These are phyloP conservation scores for Zygnema circumcarinatum DNA, from an alignment of 139 green algal species.

Conservation along the genomic window DNA sequence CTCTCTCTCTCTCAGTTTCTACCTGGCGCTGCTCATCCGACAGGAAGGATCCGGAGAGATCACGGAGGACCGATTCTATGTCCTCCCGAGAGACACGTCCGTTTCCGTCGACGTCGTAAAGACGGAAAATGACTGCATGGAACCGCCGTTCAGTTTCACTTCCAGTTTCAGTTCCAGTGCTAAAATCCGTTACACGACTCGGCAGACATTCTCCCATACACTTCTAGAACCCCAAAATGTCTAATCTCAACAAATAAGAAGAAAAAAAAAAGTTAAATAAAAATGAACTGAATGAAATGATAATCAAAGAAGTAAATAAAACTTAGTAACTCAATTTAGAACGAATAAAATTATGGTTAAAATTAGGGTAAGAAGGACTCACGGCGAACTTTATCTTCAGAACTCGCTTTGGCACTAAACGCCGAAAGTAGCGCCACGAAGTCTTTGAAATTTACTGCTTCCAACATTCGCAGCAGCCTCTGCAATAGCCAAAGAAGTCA, in stretches of 20 bases:
- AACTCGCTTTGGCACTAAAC: conserved; percentile 72
- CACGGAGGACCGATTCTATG: conserved; percentile 24
- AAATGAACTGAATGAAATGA: not conserved
- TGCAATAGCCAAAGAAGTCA: too few relatives aligned
- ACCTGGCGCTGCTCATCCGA: conserved; percentile 53
- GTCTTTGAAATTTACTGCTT: conserved; percentile 91
- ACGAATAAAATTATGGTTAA: too few relatives aligned
- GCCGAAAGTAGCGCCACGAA: conserved; percentile 84
- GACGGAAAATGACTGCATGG: conserved; percentile 48
- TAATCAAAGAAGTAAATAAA: not conserved
- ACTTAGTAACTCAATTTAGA: too few relatives aligned
- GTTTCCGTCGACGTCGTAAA: conserved; percentile 49
- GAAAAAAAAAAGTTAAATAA: not conserved
- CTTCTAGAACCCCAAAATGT: not conserved
- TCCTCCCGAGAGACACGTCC: conserved; percentile 38
- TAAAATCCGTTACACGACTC: not conserved
- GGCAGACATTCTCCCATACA: not conserved
- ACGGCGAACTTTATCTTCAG: conserved; percentile 77
- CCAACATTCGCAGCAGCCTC: conserved; percentile 79
- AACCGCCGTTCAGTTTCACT: too few relatives aligned
- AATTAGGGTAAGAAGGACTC: too few relatives aligned
- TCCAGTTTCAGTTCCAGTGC: too few relatives aligned
- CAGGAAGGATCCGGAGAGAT: conserved; percentile 51
- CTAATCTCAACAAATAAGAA: not conserved
- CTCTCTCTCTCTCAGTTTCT: too few relatives aligned